phyloP scores from a whole-genome alignment of 2,329 filamentous ascomycete species.

The Calonectria pteridis region DNA sequence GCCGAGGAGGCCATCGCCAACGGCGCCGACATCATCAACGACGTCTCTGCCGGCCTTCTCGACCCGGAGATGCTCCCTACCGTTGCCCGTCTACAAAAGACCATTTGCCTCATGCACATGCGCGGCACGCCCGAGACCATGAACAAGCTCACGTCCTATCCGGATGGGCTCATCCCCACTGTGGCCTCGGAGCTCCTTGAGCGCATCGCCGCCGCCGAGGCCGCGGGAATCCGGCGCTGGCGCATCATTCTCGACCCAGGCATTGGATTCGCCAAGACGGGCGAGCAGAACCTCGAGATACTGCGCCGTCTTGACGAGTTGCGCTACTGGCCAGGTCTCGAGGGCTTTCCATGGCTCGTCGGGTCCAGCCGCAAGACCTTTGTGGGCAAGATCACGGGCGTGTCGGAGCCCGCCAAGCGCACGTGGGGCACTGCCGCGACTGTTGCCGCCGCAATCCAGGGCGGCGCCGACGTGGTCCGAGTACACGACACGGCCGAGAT shows the following conservation, averaged over 20 bases:
- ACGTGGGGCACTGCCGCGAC: conserved; percentile 90
- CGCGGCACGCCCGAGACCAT: conserved; percentile 88
- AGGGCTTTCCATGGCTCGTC: conserved; percentile 86
- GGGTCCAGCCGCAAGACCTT: conserved; percentile 92
- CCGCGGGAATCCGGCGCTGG: conserved; percentile 89
- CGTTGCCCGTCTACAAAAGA: conserved; percentile 81
- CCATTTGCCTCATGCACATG: conserved; percentile 93
- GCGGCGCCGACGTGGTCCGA: conserved; percentile 90
- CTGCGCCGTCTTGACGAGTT: conserved; percentile 76
- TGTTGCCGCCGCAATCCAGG: conserved; percentile 85
- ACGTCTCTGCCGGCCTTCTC: conserved; percentile 85
- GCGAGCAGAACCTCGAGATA: conserved; percentile 84
- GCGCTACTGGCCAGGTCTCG: conserved; percentile 72
- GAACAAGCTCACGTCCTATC: conserved; percentile 77
- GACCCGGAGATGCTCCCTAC: conserved; percentile 87
- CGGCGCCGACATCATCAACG: conserved; percentile 94
- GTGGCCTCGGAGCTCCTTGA: conserved; percentile 76
- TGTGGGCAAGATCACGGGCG: conserved; percentile 84
- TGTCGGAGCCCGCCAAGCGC: conserved; percentile 76
- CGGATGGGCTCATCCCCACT: conserved; percentile 73
- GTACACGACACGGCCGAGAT: conserved; percentile 94
- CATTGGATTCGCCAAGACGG: conserved; percentile 91
- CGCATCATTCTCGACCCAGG: conserved; percentile 95
- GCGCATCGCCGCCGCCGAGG: conserved; percentile 80
- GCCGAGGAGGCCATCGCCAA: conserved; percentile 80